Evolutionary conservation across 2,329 filamentous ascomycete species (phyloP).

Genomic region (Helminthosporium solani): DNA sequence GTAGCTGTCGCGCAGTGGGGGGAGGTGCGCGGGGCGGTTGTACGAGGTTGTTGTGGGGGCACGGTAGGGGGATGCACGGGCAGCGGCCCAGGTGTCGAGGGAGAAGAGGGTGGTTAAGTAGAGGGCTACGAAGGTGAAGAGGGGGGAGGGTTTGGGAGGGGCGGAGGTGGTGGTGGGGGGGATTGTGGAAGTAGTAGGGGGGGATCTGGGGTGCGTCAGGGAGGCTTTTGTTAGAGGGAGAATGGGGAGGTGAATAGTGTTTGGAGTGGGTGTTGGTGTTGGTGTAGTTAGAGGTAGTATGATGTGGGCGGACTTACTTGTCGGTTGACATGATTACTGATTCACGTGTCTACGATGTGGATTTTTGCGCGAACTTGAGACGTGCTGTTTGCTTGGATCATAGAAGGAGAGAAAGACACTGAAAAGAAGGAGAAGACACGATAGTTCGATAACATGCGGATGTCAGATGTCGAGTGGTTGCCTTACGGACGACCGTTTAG

Average conservation of each 20-base stretch:
- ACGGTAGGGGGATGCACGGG: slow-evolving; percentile 35
- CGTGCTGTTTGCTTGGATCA: neutral
- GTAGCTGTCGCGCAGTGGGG: slow-evolving; percentile 26
- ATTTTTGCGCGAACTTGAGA: neutral
- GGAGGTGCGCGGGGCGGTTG: slow-evolving; percentile 23
- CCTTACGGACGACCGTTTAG: neutral
- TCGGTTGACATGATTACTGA: neutral
- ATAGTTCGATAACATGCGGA: neutral
- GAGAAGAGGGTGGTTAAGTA: slow-evolving; percentile 45
- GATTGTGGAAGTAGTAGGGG: neutral
- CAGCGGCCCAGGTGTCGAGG: slow-evolving; percentile 39
- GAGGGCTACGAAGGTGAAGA: slow-evolving; percentile 39
- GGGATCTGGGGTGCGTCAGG: neutral
- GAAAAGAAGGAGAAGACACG: neutral
- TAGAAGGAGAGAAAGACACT: neutral
- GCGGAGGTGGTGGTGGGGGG: neutral
- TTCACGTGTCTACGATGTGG: neutral
- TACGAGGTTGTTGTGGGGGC: slow-evolving; percentile 21
- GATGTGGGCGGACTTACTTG: neutral
- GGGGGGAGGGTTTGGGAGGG: neutral
- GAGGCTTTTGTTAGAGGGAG: neutral
- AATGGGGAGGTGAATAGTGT: neutral
- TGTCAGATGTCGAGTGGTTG: neutral
- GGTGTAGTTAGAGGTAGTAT: neutral
- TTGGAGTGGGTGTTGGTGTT: neutral